phyloP scores from a whole-genome alignment of 2,329 filamentous ascomycete species.

The Sarocladiaceae sp. region DNA sequence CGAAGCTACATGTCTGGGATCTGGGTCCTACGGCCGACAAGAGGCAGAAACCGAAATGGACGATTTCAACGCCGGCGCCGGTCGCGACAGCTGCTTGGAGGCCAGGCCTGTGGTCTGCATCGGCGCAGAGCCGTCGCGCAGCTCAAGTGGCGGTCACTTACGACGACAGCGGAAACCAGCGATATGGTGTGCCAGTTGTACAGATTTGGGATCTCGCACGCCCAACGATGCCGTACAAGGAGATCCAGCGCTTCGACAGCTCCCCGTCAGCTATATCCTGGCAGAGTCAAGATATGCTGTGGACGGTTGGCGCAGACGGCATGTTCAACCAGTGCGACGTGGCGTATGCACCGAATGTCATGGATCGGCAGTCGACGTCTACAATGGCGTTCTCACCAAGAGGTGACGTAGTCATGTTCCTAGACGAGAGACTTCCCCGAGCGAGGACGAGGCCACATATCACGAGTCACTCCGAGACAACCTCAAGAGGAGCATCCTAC shows the following conservation, averaged over 20 bases:
- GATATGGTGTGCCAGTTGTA: slow-evolving; percentile 50
- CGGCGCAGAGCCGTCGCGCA: slow-evolving; percentile 51
- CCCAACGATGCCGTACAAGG: slow-evolving; percentile 60
- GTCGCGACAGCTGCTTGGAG: slow-evolving; percentile 56
- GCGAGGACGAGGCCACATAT: slow-evolving; percentile 34
- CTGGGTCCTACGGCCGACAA: slow-evolving; percentile 53
- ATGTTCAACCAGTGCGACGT: slow-evolving; percentile 60
- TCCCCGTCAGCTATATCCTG: slow-evolving; percentile 55
- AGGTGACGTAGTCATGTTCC: slow-evolving; percentile 54
- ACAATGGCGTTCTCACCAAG: slow-evolving; percentile 53
- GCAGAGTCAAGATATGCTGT: slow-evolving; percentile 59
- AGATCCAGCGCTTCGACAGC: slow-evolving; percentile 53
- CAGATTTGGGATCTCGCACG: slow-evolving; percentile 65
- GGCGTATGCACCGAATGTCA: slow-evolving; percentile 54
- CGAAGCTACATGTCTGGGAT: slow-evolving; percentile 60
- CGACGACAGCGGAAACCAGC: slow-evolving; percentile 47
- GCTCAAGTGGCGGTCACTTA: slow-evolving; percentile 59
- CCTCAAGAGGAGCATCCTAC: slow-evolving; percentile 32
- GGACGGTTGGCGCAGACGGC: slow-evolving; percentile 58
- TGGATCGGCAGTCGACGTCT: slow-evolving; percentile 57
- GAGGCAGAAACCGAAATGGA: slow-evolving; percentile 58
- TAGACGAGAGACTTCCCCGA: slow-evolving; percentile 49
- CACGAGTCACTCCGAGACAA: slow-evolving; percentile 23
- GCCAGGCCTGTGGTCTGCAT: slow-evolving; percentile 59
- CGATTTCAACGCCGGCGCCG: slow-evolving; percentile 54